Conservation (phyloP, 2,329 filamentous ascomycete species). For the Rhynchosporium agropyri region DNA sequence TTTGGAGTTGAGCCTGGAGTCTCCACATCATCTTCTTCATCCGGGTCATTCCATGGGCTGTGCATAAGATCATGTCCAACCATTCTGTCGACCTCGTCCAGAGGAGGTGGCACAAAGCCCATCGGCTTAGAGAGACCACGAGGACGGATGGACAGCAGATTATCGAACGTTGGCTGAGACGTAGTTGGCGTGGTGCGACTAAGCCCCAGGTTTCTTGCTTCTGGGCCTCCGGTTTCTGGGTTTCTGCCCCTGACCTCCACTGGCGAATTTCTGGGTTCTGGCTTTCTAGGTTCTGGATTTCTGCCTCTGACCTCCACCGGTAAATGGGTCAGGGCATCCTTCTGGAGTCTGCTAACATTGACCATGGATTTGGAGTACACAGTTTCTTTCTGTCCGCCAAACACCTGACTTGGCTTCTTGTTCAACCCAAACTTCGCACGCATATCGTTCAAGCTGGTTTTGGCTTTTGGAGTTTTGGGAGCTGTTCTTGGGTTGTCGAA, state of each 20-base stretch:
- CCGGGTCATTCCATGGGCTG: not conserved
- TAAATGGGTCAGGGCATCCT: not conserved
- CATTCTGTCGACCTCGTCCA: conserved; percentile 6
- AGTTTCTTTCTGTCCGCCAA: not conserved
- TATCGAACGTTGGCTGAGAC: conserved; percentile 9
- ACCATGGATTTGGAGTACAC: conserved; percentile 15
- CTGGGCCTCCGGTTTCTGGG: no score
- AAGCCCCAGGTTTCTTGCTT: not conserved
- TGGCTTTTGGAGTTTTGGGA: conserved; percentile 1
- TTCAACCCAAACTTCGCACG: conserved; percentile 6
- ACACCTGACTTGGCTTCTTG: conserved; percentile 8
- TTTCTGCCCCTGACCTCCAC: no score
- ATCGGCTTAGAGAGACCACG: conserved; percentile 5
- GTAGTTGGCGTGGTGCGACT: conserved; percentile 1
- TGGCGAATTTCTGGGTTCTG: no score
- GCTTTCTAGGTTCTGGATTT: not conserved
- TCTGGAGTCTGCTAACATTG: no score
- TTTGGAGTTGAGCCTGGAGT: not conserved
- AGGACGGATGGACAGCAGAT: not conserved
- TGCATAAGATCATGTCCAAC: not conserved
- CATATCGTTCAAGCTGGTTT: conserved; percentile 3
- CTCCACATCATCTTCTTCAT: not conserved
- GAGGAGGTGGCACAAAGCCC: conserved; percentile 8
- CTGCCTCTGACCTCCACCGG: not conserved
- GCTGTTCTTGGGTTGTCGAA: not conserved